phyloP scores from a whole-genome alignment of 192 early-diverging fungal species.

The Podochytrium sp. region DNA sequence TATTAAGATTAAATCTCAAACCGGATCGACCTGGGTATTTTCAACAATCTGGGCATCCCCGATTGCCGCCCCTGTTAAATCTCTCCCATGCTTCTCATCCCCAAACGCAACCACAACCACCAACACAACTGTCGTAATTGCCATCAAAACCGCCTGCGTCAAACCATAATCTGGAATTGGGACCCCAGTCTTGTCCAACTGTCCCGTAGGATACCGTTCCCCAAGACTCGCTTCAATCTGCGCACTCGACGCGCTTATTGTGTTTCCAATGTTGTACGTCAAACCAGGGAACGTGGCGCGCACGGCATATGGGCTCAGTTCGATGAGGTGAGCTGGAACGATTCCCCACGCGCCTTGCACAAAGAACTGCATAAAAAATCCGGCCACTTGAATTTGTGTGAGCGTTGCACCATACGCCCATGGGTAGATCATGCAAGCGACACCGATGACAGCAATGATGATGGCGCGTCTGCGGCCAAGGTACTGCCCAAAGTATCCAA shows the following conservation, averaged over 20 bases:
- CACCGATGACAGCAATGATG: constrained; percentile 50
- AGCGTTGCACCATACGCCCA: constrained; percentile 57
- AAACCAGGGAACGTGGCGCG: constrained; percentile 73
- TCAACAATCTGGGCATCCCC: too few relatives aligned
- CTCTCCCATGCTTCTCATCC: constrained; percentile 58
- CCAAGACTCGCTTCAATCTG: constrained; percentile 61
- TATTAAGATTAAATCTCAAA: too few relatives aligned
- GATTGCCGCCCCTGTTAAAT: too few relatives aligned
- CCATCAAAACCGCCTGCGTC: constrained; percentile 67
- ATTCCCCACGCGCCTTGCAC: constrained; percentile 68
- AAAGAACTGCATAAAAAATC: constrained; percentile 60
- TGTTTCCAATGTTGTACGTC: constrained; percentile 76
- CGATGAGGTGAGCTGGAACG: constrained; percentile 71
- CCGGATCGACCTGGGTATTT: too few relatives aligned
- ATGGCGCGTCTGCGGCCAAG: constrained; percentile 67
- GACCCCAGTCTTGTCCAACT: not conserved
- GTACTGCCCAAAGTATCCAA: constrained; percentile 73
- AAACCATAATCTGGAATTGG: constrained; percentile 52
- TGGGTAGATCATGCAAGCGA: constrained; percentile 70
- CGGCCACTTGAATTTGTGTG: constrained; percentile 36
- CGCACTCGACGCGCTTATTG: constrained; percentile 61
- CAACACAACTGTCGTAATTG: constrained; percentile 44
- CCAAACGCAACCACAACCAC: constrained; percentile 55
- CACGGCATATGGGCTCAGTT: constrained; percentile 69
- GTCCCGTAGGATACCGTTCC: constrained; percentile 34